These are phyloP conservation scores for Hordeum vulgare DNA, from an alignment of 176 grass and related monocot genomes.

Conservation along the genomic window MorexV3_pseudomolecules_assembly NC_058522.1:524102337-524102836, in stretches of 20 bases:
- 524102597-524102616: not conserved
- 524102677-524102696: not conserved
- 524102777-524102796: not conserved
- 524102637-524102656: not conserved
- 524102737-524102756: not conserved
- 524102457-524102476: too few species aligned
- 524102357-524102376: too few species aligned
- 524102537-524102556: not conserved
- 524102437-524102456: too few species aligned
- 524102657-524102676: not conserved
- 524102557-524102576: not conserved
- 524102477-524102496: too few species aligned
- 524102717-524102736: not conserved
- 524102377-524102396: too few species aligned
- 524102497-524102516: too few species aligned
- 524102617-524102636: not conserved
- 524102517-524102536: too few species aligned
- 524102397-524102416: too few species aligned
- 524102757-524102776: not conserved
- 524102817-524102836: too few species aligned
- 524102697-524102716: not conserved
- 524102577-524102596: not conserved
- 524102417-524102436: too few species aligned
- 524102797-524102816: not conserved
- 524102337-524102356: too few species aligned